These are phyloP conservation scores for Acacia acuminata DNA, from an alignment of 306 rosid species.

Conservation along the genomic window DNA sequence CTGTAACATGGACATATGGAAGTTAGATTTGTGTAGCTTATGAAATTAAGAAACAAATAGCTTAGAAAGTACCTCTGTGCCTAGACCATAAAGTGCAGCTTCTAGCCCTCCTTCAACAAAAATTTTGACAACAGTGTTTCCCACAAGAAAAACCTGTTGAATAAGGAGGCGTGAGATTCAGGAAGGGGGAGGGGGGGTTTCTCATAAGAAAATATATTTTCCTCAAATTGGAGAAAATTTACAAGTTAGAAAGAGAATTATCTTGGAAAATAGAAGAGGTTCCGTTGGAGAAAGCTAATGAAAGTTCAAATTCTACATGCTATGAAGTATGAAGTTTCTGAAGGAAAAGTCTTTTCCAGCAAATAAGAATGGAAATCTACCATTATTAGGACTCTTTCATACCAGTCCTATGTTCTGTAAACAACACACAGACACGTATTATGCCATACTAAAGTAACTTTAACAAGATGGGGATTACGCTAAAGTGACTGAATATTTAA, in stretches of 20 bases:
- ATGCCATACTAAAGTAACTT: background rate
- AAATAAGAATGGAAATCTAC: background rate
- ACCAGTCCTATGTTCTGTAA: background rate
- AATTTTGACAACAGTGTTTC: slow-evolving; percentile 65
- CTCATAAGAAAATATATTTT: background rate
- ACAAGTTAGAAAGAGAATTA: background rate
- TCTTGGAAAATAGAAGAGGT: background rate
- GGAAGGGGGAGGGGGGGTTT: too few relatives aligned
- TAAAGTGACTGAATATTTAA: background rate
- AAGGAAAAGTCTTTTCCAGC: background rate
- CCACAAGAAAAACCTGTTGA: slow-evolving; percentile 78
- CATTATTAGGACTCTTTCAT: background rate
- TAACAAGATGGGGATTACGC: background rate
- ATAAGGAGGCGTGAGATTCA: slow-evolving; percentile 22
- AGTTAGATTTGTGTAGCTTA: slow-evolving; percentile 39
- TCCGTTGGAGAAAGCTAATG: background rate
- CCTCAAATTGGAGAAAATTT: background rate
- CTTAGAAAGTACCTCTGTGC: slow-evolving; percentile 75
- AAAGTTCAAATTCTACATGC: background rate
- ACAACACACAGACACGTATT: background rate
- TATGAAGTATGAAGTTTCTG: background rate
- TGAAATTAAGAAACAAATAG: slow-evolving; percentile 25
- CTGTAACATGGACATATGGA: slow-evolving; percentile 50
- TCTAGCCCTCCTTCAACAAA: slow-evolving; percentile 91
- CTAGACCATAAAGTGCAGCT: slow-evolving; percentile 78